A percentile compares a stretch with the other conserved stretches of the same genome.
phyloP scores from a whole-genome alignment of 805 yeast genomes.

The Starmera quercuum region DNA sequence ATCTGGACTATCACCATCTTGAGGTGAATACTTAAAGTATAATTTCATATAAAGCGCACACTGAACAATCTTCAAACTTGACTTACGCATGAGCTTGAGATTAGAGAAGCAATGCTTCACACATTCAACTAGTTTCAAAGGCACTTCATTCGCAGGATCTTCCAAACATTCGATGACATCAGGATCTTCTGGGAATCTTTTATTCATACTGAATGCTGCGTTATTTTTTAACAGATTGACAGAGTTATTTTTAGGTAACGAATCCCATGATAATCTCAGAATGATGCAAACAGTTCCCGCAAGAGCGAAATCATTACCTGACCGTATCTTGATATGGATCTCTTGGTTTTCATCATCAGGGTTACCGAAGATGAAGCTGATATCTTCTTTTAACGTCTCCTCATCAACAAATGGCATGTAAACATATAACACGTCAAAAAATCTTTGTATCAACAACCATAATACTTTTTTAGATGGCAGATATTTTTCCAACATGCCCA shows the following conservation, averaged over 20 bases:
- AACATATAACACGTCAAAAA: conserved; percentile 52
- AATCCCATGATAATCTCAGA: conserved; percentile 47
- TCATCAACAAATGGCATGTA: conserved; percentile 66
- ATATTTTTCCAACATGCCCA: conserved; percentile 28
- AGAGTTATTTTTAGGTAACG: conserved; percentile 36
- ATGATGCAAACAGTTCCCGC: conserved; percentile 46
- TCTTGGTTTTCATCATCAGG: conserved; percentile 21
- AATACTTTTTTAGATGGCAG: conserved; percentile 49
- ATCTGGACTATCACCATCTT: conserved; percentile 49
- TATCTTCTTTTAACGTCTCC: conserved; percentile 33
- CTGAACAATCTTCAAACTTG: conserved; percentile 46
- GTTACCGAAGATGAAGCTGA: conserved; percentile 38
- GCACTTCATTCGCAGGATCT: conserved; percentile 32
- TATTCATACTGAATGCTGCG: conserved; percentile 3
- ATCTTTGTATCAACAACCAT: conserved; percentile 50
- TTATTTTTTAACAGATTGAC: conserved; percentile 10
- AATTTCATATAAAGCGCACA: conserved; percentile 49
- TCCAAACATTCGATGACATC: conserved; percentile 19
- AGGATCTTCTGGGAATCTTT: conserved; percentile 14
- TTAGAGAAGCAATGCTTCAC: conserved; percentile 37
- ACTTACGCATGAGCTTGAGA: conserved; percentile 33
- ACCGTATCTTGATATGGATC: conserved; percentile 23
- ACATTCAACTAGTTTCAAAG: conserved; percentile 34
- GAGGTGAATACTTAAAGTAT: conserved; percentile 51
- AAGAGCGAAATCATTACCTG: conserved; percentile 34